Percentiles rank a stretch among this genome's conserved stretches.
phyloP scores from a whole-genome alignment of 2,329 filamentous ascomycete genomes.

The Cercospora janseana region DNA sequence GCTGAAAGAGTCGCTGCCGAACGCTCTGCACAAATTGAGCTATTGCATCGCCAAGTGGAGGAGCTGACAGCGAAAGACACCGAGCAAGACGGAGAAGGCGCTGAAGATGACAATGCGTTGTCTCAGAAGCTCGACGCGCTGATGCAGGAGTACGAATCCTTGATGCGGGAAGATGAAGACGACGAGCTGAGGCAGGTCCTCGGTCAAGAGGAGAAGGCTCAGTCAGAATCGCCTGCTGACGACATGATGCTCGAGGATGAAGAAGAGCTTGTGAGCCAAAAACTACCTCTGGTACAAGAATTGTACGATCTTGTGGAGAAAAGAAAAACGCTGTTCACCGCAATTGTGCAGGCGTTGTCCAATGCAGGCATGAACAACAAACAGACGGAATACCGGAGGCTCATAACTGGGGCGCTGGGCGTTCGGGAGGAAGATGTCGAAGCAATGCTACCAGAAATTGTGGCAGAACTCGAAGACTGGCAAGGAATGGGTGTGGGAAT shows the following conservation, averaged over 20 bases:
- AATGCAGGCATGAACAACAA: constrained; percentile 67
- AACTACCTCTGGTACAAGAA: constrained; percentile 58
- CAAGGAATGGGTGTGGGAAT: constrained; percentile 11
- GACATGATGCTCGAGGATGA: constrained; percentile 28
- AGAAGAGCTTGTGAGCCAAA: constrained; percentile 52
- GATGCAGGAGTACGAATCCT: constrained; percentile 42
- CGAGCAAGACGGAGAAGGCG: constrained; percentile 44
- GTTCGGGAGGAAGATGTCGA: constrained; percentile 69
- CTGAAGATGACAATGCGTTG: constrained; percentile 40
- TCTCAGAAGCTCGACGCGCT: constrained; percentile 39
- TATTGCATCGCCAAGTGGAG: constrained; percentile 53
- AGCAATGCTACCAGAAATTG: constrained; percentile 54
- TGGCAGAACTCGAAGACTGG: constrained; percentile 46
- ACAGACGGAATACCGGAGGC: constrained; percentile 68
- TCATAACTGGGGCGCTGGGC: constrained; percentile 67
- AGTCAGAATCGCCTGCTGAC: constrained; percentile 16
- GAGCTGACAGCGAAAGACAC: constrained; percentile 55
- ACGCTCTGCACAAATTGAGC: constrained; percentile 65
- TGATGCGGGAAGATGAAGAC: constrained; percentile 48
- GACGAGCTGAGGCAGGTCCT: constrained; percentile 40
- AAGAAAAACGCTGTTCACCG: constrained; percentile 61
- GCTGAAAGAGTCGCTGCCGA: constrained; percentile 53
- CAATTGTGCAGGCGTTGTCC: constrained; percentile 67
- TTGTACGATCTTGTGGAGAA: constrained; percentile 56
- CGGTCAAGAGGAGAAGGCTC: constrained; percentile 37